Conservation (phyloP, 495 filamentous ascomycete genomes). For the Aspergillus haitiensis region DNA sequence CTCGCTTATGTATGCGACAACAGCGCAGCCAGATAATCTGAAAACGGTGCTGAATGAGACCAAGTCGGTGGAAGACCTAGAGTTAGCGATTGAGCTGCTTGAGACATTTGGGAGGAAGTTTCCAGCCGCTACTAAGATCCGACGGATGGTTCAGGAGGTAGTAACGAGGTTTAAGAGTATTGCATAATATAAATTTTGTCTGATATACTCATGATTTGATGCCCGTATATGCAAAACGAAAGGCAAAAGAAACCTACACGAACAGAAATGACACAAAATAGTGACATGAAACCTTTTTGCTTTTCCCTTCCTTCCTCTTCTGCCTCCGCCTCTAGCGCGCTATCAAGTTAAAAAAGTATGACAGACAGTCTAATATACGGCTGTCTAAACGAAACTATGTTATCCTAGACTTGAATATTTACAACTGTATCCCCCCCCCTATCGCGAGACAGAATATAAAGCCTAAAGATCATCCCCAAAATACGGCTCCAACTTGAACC, state of each 20-base stretch:
- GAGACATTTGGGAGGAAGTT: slow-evolving; percentile 37
- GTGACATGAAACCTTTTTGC: not conserved
- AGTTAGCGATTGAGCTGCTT: slow-evolving; percentile 34
- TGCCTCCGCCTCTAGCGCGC: no score
- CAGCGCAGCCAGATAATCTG: slow-evolving; percentile 31
- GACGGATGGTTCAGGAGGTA: slow-evolving; percentile 34
- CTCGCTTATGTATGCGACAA: slow-evolving; percentile 41
- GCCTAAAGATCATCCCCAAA: not conserved
- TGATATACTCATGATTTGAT: no score
- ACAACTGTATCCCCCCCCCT: not conserved
- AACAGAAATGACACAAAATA: not conserved
- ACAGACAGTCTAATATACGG: no score
- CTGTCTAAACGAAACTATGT: no score
- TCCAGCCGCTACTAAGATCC: slow-evolving; percentile 34
- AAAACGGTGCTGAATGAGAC: slow-evolving; percentile 23
- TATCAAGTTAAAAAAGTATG: no score
- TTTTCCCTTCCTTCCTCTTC: not conserved
- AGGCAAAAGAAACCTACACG: no score
- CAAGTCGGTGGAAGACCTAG: slow-evolving; percentile 34
- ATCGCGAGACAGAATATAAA: not conserved
- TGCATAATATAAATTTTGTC: not conserved
- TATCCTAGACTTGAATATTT: not conserved
- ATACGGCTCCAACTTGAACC: slow-evolving; percentile 10
- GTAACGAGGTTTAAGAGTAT: slow-evolving; percentile 18
- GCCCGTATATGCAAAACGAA: no score